Base-by-base conservation (phyloP, 192 early-diverging fungal genomes). In the Backusella westeae region DNA sequence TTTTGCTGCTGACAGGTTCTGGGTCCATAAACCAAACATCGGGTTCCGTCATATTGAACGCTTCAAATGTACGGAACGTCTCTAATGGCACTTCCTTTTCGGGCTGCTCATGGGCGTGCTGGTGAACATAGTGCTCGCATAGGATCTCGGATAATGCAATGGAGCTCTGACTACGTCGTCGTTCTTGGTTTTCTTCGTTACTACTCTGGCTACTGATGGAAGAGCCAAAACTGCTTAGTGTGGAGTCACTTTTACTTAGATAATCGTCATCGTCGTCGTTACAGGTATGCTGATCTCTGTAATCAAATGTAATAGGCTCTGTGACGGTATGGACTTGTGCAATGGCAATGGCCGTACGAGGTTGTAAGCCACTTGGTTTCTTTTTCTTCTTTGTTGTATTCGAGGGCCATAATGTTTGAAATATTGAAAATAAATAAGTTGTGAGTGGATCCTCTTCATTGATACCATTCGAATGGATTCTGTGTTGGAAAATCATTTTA, bases 61-160 rank as follows among this genome's bases (percentile, higher is more conserved):
- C 63, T 29, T 75, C 35, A 34, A 75, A 74, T n/a, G 63, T 29
- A 8, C 56, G 23, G 29, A 74, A 75, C 12, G 73, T 75, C 34
- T 65, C 73, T 2, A 75, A 29, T 17, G 73, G 73, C 2, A 75
- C 73, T 3, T 75, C 42, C 15, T 4, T 44, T 14, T 44, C 73
- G 14, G 42, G 32, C 4, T 44, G 14, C 9, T 67, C 59, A 26
- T 44, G n/a, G 2, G 70, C 17, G 4, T 9, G 32, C 6, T 17
- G 17, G 14, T 75, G 73, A 12, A 75, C 53, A 32, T 75, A 75
- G 34, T 75, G 65, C 6, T 75, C 73, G 17, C 73, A 75, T 9
- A 75, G 34, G 26, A 75, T 65, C 5, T 42, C 65, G 1, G 73
- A 75, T 42, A 75, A 66, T 39, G 73, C 73, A 39, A 32, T 63